Percentiles rank a stretch among this genome's conserved stretches.
phyloP scores from a whole-genome alignment of 345 rosid genomes.

The Rhizophora apiculata region DNA sequence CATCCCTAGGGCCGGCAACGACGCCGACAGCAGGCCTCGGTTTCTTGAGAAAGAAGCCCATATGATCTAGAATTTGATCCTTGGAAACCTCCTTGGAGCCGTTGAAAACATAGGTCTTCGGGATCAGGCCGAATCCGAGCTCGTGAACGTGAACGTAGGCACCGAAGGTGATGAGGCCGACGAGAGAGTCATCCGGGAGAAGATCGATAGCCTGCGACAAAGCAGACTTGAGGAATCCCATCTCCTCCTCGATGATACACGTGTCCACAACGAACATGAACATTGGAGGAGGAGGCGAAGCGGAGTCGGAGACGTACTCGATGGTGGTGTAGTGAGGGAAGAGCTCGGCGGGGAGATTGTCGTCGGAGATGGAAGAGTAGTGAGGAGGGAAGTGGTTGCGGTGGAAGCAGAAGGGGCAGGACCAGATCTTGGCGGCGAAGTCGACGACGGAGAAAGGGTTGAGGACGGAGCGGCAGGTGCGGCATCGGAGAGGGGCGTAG shows the following conservation, averaged over 20 bases:
- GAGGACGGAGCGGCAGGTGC: conserved; percentile 78
- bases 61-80: conserved; percentile 79
- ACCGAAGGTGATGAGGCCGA: conserved; percentile 82
- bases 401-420: conserved; percentile 89
- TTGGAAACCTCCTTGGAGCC: conserved; percentile 75
- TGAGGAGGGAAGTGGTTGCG: conserved; percentile 81
- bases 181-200: conserved; percentile 64
- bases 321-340: conserved; percentile 81
- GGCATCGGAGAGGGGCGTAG: conserved; percentile 89
- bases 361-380: conserved; percentile 73
- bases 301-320: conserved; percentile 51
- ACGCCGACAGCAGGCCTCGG: conserved; percentile 81
- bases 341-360: conserved; percentile 87
- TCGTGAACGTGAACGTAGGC: conserved; percentile 78
- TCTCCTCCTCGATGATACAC: conserved; percentile 82
- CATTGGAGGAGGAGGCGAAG: conserved; percentile 48
- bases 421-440: conserved; percentile 78
- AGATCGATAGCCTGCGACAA: conserved; percentile 75
- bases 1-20: conserved; percentile 81
- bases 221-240: conserved; percentile 71
- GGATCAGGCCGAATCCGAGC: conserved; percentile 65
- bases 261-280: conserved; percentile 81
- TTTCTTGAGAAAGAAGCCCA: conserved; percentile 72
- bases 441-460: conserved; percentile 81
- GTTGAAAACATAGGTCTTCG: conserved; percentile 71